Evolutionary conservation across 495 filamentous ascomycete species (phyloP), one percentile per base, ranked within the genome.

Genomic region (Talaromyces thailandensis): DNA sequence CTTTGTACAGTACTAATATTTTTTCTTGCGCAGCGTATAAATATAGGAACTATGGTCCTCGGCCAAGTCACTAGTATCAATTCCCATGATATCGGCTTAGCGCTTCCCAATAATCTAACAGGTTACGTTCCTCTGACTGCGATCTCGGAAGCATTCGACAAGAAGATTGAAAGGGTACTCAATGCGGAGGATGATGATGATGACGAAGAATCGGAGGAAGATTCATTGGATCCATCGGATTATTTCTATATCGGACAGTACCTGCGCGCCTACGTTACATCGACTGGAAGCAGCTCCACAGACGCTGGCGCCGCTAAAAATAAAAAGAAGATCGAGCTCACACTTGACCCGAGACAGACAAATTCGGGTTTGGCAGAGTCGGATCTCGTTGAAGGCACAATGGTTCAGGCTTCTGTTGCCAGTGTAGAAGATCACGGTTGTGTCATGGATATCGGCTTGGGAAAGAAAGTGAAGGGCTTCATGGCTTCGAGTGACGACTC

Each of bases 401-500:
- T 87, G 62, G 73, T 97, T 21, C 96, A 97, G 79, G 92, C 93
- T 21, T 88, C 91, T 1, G 88, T 98, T 55, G 72, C 80, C 40
- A 98, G 93, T 68, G 88, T 94, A 23, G 94, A 98, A 74, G 94
- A 98, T 65, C 93, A 97, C 72, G 94, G 94, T 67, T 75, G 96
- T 60, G 81, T 98, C 59, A 96, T 98, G 93, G 90, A 96, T 67
- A 76, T 98, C 43, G 90, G 89, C 14, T 79, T 97, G 24, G 79
- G 84, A 52, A 84, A 86, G 55, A 75, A 82, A 18, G 73, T 81
- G 35, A 87, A 84, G 69, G 95, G 88, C 1, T 98, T 98, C 76
- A 82, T 98, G 73, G 86, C 92, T n/a, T 88, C 86, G 14, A 93
- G 91, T 69, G 92, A 98, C 31, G 76, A 75, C 59, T 77, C 82